These are phyloP conservation scores for Cercospora sp. DNA, from an alignment of 2,329 filamentous ascomycete genomes.

Conservation along the genomic window DNA sequence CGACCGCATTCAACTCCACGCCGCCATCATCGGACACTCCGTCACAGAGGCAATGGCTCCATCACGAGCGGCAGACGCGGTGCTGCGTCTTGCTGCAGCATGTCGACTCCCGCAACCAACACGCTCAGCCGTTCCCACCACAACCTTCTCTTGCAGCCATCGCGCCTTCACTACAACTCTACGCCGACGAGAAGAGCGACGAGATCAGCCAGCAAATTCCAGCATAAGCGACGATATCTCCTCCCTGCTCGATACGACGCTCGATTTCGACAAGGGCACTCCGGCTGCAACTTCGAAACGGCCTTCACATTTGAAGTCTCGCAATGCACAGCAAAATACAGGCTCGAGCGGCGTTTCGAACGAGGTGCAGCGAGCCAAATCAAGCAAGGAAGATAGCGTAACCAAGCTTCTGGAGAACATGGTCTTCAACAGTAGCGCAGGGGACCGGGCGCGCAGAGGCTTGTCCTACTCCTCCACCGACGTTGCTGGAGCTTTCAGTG, in stretches of 20 bases:
- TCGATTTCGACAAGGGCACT: conserved; percentile 35
- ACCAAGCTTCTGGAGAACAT: conserved; percentile 22
- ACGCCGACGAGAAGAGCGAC: conserved; percentile 16
- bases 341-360: conserved; percentile 12
- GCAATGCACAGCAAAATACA: conserved; percentile 28
- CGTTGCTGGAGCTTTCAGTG: background rate
- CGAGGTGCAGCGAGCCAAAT: conserved; percentile 11
- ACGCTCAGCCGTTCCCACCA: conserved; percentile 17
- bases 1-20: background rate
- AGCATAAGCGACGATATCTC: conserved; percentile 27
- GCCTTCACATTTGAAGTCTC: conserved; percentile 34
- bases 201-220: background rate
- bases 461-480: background rate
- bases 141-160: conserved; percentile 17
- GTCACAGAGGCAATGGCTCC: background rate
- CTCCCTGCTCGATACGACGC: conserved; percentile 33
- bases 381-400: conserved; percentile 18
- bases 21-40: background rate
- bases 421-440: background rate
- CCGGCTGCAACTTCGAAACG: conserved; percentile 28
- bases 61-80: conserved; percentile 17
- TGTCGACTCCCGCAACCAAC: conserved; percentile 14
- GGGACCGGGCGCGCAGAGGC: background rate
- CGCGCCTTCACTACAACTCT: conserved; percentile 29
- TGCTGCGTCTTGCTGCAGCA: conserved; percentile 30